Evolutionary conservation across 345 rosid genomes (phyloP).

Genomic region (Raphanus sativus): DNA sequence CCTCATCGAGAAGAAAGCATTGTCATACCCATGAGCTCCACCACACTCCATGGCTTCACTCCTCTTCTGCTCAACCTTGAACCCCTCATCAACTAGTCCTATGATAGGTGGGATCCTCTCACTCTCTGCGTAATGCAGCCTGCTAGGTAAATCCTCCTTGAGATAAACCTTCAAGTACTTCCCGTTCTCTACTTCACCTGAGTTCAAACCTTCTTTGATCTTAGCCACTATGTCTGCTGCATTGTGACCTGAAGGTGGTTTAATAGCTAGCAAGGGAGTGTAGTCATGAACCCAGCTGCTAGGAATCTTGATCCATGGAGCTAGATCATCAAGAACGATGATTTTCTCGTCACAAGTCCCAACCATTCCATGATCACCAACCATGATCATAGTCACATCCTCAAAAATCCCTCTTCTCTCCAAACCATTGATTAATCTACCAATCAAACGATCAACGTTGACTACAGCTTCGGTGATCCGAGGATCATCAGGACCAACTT

Average conservation of each 20-base stretch:
- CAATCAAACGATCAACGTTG: conserved; percentile 59
- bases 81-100: conserved; percentile 73
- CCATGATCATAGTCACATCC: conserved; percentile 72
- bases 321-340: conserved; percentile 66
- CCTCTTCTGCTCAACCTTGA: conserved; percentile 53
- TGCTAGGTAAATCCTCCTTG: conserved; percentile 70
- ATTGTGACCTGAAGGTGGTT: neutral
- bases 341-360: conserved; percentile 72
- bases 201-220: conserved; percentile 72
- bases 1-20: conserved; percentile 87
- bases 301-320: conserved; percentile 64
- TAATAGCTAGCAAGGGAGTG: conserved; percentile 70
- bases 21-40: conserved; percentile 88
- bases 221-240: conserved; percentile 51
- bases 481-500: conserved; percentile 84
- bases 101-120: conserved; percentile 74
- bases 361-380: conserved; percentile 97
- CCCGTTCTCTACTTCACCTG: conserved; percentile 73
- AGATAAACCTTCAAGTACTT: conserved; percentile 62
- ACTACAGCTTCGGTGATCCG: conserved; percentile 59
- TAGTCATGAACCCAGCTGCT: conserved; percentile 56
- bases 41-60: conserved; percentile 57
- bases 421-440: conserved; percentile 66
- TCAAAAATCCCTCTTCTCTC: conserved; percentile 70
- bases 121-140: conserved; percentile 70